Evolutionary conservation across 2,329 filamentous ascomycete species (phyloP).

Genomic region (Cylindrodendrum hubeiense): DNA sequence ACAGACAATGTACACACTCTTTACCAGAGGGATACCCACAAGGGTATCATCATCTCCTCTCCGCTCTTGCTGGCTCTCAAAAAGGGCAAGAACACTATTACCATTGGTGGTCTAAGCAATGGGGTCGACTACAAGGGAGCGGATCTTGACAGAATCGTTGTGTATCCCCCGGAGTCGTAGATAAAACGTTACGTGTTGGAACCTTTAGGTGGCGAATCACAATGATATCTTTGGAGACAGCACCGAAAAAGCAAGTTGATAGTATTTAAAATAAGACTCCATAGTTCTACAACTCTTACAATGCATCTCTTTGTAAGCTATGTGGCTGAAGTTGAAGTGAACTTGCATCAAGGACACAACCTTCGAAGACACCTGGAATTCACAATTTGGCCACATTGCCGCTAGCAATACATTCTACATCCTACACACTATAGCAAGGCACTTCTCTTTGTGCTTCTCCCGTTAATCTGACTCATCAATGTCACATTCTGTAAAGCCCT

Average conservation of each 20-base stretch:
- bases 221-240: not conserved
- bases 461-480: constrained; percentile 10
- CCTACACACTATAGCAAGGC: not conserved
- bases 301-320: too few species aligned
- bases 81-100: constrained; percentile 67
- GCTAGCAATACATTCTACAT: too few species aligned
- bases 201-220: not conserved
- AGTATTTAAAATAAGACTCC: not conserved
- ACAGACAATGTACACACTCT: constrained; percentile 58
- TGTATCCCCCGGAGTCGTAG: constrained; percentile 66
- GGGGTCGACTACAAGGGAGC: constrained; percentile 68
- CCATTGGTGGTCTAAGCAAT: constrained; percentile 68
- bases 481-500: constrained; percentile 25
- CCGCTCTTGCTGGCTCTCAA: constrained; percentile 66
- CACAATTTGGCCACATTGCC: too few species aligned
- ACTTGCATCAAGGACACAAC: too few species aligned
- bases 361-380: not conserved
- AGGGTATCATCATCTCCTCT: constrained; percentile 70
- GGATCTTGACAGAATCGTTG: constrained; percentile 70
- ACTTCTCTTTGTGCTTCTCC: constrained; percentile 7
- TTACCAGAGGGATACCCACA: constrained; percentile 66
- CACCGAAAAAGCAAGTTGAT: too few species aligned
- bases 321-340: too few species aligned
- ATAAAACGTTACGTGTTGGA: constrained; percentile 11
- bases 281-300: too few species aligned